Conservation (phyloP, 169 alveolate genomes). For the Cryptosporidium xiaoi region DNA sequence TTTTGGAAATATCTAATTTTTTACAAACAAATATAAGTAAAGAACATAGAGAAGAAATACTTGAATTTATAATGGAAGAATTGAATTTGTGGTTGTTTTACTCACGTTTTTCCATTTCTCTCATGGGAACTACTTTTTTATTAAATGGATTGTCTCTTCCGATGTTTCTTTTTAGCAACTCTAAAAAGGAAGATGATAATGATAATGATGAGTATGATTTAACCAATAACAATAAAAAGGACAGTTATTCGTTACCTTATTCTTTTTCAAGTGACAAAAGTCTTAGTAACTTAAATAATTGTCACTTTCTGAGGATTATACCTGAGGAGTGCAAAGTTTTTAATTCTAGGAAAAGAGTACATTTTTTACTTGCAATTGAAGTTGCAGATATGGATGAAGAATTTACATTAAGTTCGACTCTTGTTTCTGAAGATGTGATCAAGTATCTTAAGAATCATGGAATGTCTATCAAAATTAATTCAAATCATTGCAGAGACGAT, state of each 20-base stretch:
- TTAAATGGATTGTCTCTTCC: slow-evolving; percentile 60
- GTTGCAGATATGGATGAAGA: slow-evolving; percentile 89
- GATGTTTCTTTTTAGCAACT: slow-evolving; percentile 40
- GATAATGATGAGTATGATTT: background rate
- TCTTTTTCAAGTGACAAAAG: slow-evolving; percentile 10
- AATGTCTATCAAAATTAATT: slow-evolving; percentile 8
- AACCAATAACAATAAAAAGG: background rate
- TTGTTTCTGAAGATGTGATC: slow-evolving; percentile 78
- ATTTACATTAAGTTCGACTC: slow-evolving; percentile 76
- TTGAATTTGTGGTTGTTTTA: slow-evolving; percentile 70
- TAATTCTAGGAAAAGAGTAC: slow-evolving; percentile 88
- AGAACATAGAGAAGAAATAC: slow-evolving; percentile 61
- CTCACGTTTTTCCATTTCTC: slow-evolving; percentile 62
- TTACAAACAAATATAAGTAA: slow-evolving; percentile 41
- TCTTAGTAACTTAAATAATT: slow-evolving; percentile 57
- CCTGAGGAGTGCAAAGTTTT: slow-evolving; percentile 85
- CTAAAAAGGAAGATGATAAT: background rate
- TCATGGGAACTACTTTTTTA: slow-evolving; percentile 46
- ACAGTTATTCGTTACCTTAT: background rate
- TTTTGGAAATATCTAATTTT: slow-evolving; percentile 80
- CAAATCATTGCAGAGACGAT: background rate
- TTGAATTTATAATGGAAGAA: slow-evolving; percentile 68
- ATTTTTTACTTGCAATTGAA: slow-evolving; percentile 86
- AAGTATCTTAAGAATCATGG: slow-evolving; percentile 73
- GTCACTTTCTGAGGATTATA: slow-evolving; percentile 84